phyloP scores from a whole-genome alignment of 108 stramenopile genomes.

The Cyclotella kingstonii region DNA sequence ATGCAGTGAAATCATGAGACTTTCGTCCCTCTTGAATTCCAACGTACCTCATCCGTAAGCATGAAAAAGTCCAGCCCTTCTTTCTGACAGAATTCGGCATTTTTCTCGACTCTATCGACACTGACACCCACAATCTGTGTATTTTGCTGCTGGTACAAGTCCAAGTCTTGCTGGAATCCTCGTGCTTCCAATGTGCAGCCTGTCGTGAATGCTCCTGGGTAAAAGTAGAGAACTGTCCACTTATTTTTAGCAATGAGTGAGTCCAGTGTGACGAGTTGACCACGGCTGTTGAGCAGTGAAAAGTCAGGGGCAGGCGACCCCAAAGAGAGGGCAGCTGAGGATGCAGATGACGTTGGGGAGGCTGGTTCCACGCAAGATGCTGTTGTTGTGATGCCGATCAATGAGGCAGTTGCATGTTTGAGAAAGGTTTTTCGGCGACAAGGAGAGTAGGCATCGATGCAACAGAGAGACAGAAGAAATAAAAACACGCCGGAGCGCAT shows the following conservation, averaged over 20 bases:
- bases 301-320: slow-evolving; percentile 64
- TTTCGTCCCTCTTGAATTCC: too few relatives aligned
- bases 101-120: slow-evolving; percentile 80
- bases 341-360: not conserved
- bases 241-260: slow-evolving; percentile 34
- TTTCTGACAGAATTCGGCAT: slow-evolving; percentile 68
- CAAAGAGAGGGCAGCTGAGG: slow-evolving; percentile 13
- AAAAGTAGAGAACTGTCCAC: slow-evolving; percentile 85
- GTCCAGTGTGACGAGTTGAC: slow-evolving; percentile 46
- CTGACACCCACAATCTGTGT: slow-evolving; percentile 79
- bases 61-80: slow-evolving; percentile 76
- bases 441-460: too few relatives aligned
- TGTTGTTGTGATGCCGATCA: too few relatives aligned
- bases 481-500: too few relatives aligned
- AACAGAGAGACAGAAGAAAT: too few relatives aligned
- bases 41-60: slow-evolving; percentile 53
- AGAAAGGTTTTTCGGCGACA: too few relatives aligned
- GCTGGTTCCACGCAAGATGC: too few relatives aligned
- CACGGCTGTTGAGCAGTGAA: slow-evolving; percentile 66
- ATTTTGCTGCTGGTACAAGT: slow-evolving; percentile 52
- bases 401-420: too few relatives aligned
- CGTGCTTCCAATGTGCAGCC: slow-evolving; percentile 85
- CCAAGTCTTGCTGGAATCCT: slow-evolving; percentile 59
- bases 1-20: too few relatives aligned
- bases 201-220: slow-evolving; percentile 79